Base-by-base conservation (phyloP, 208 protist species). In the Crithidia fasciculata region DNA sequence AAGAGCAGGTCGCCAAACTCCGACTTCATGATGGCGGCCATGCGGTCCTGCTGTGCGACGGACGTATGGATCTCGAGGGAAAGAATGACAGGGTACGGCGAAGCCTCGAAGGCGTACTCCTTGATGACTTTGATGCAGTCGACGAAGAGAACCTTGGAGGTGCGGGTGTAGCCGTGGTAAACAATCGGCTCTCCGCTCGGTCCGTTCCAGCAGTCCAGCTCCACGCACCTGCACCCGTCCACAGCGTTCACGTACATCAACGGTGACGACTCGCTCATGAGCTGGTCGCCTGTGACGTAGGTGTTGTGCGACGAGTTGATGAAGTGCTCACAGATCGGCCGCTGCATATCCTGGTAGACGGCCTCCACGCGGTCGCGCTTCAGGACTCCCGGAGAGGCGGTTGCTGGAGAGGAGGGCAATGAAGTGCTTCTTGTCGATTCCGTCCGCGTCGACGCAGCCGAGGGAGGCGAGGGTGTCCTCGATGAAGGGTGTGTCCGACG, bases 241-340 rank as follows among this genome's bases (percentile, higher is more conserved):
- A 86, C n/a, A 95, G 74, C 15, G 75, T 60, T 87, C 82, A 43
- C 79, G 75, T 95, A 94, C 81, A 91, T 92, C 4, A 88, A 63
- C 8, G 82, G 12, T 5, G 82, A 80, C 28, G 82, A 89, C 40
- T 72, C 71, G 58, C 82, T 85, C 66, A 61, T 76, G 40, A 99
- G 72, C 87, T 99, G 98, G 80, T 99, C 84, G 9, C 95, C 96
- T 7, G 86, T 89, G 18, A 99, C 77, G 77, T 99, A 99, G 1
- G 98, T 99, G 80, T 99, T 99, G 81, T 99, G 97, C 9, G 93
- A 98, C 12, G 93, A 93, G 68, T 89, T 88, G 72, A 98, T 96
- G 73, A 87, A 98, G 87, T 98, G 98, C 44, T 90, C 55, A 19
- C 72, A 78, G 47, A 99, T 80, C 39, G 87, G 85, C 40, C 83